Base-by-base conservation (phyloP, 805 yeast genomes). In the Barnettozyma pratensis region DNA sequence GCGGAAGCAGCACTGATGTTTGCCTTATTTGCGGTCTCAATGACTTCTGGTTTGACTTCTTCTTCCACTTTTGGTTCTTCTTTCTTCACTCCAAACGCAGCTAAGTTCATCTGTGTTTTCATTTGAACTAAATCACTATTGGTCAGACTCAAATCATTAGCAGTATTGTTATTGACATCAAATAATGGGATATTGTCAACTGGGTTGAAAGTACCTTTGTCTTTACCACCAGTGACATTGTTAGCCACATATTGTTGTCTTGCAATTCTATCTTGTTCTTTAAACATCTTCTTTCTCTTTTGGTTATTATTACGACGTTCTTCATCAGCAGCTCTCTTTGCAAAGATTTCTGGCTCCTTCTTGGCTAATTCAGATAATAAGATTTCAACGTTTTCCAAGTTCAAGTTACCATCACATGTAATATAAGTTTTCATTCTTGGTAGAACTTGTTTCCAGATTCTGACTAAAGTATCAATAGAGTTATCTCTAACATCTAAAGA, bases 401-500 rank as follows among this genome's bases (percentile, higher is more conserved):
- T 82, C 44, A 94, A 75, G 14, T 73, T 73, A 39, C 99, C 99
- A 65, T 94, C 99, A 57, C 91, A 80, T 1, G 98, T 92, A 61
- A 94, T 76, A 64, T 84, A 94, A 25, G 87, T 85, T 45, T 78
- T 80, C 71, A 87, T 73, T 31, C 65, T 60, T 0, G 95, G 85
- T 42, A 94, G 63, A 1, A 77, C 65, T 35, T 77, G 72, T 59
- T 91, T 90, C 99, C 99, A 94, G 42, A 92, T 80, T 37, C 75
- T 76, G 10, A 89, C 83, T 46, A 94, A 69, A 27, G 79, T 72
- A 61, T 92, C 97, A 60, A 94, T 86, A 57, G 97, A 91, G 61
- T 88, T 87, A 66, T 94, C 98, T 57, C 99, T 80, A 39, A 94
- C 97, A 60, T 92, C 97, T 47, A 94, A 75, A 31, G 95, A 83